phyloP scores from a whole-genome alignment of 2,329 filamentous ascomycete genomes.

The Fusarium nisikadoi region DNA sequence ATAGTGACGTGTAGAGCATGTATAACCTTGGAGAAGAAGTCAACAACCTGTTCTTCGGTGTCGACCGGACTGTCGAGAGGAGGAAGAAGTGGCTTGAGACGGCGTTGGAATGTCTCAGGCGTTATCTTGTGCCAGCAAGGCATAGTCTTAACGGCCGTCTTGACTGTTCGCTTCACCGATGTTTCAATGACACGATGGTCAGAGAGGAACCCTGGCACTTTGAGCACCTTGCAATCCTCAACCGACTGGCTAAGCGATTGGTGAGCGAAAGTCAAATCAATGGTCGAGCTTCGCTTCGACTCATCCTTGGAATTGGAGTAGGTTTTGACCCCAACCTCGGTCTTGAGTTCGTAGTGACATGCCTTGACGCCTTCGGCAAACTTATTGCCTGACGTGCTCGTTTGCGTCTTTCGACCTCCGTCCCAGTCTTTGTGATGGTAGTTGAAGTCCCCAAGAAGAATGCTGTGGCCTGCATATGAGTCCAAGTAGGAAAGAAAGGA shows the following conservation, averaged over 20 bases:
- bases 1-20: not conserved
- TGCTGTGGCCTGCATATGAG: not conserved
- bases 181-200: constrained; percentile 5
- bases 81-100: not conserved
- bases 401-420: not conserved
- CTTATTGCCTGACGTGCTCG: not conserved
- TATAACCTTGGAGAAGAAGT: not conserved
- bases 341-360: not conserved
- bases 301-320: constrained; percentile 2
- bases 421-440: not conserved
- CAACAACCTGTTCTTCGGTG: not conserved
- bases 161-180: not conserved
- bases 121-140: not conserved
- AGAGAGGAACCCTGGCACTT: not conserved
- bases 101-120: not conserved
- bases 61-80: not conserved
- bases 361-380: not conserved
- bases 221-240: not conserved
- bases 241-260: not conserved
- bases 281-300: not conserved
- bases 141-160: not conserved
- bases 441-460: constrained; percentile 8
- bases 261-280: constrained; percentile 4
- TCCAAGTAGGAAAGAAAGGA: not conserved
- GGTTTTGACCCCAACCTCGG: not conserved